A percentile compares a stretch with the other conserved stretches of the same genome.
phyloP scores from a whole-genome alignment of 2,329 filamentous ascomycete species.

The Coniochaeta prunicola region DNA sequence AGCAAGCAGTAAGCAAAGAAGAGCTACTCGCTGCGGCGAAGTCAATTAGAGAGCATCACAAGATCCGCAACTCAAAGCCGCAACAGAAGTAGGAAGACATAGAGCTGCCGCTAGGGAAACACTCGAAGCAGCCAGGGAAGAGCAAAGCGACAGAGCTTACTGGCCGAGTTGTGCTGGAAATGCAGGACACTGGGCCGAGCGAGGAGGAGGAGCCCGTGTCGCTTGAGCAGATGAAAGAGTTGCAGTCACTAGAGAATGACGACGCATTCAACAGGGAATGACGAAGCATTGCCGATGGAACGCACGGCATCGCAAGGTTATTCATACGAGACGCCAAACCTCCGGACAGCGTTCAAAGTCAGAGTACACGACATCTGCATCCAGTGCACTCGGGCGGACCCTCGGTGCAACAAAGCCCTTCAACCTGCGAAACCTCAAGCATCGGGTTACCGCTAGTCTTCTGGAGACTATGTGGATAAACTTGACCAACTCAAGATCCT shows the following conservation, averaged over 20 bases:
- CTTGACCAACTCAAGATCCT: neutral
- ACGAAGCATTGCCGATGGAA: too few species aligned
- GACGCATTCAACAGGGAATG: too few species aligned
- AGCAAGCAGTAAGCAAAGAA: slow-evolving; percentile 73
- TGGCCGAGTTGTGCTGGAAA: neutral
- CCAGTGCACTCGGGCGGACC: neutral
- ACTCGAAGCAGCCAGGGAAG: neutral
- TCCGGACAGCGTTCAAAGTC: neutral
- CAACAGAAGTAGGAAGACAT: slow-evolving; percentile 24
- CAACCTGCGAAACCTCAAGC: neutral
- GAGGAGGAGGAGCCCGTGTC: too few species aligned
- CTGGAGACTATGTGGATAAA: neutral
- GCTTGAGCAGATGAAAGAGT: too few species aligned
- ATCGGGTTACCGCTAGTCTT: neutral
- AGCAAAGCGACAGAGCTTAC: neutral
- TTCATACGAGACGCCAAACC: neutral
- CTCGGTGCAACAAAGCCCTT: neutral
- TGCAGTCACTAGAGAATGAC: too few species aligned
- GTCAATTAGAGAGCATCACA: slow-evolving; percentile 75
- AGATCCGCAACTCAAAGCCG: slow-evolving; percentile 38
- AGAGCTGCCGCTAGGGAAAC: slow-evolving; percentile 2
- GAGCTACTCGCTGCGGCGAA: slow-evolving; percentile 67
- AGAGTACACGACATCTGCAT: neutral
- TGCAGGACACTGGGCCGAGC: neutral
- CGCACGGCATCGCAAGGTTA: too few species aligned